phyloP scores from a whole-genome alignment of 371 early-diverging fungal genomes.

The Coemansia sp. region DNA sequence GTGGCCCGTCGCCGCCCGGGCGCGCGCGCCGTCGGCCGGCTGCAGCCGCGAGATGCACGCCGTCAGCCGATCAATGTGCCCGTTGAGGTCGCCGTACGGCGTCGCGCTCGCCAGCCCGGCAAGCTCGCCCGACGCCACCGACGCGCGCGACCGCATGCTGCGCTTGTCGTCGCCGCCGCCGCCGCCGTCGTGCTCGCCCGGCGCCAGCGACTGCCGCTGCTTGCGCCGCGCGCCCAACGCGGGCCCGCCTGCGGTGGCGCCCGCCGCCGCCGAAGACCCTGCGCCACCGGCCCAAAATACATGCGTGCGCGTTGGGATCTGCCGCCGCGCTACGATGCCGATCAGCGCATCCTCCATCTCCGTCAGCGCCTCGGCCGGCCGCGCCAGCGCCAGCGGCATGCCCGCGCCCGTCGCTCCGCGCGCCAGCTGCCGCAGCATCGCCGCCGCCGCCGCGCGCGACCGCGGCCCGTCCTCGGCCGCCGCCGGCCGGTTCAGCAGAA shows the following conservation, averaged over 20 bases:
- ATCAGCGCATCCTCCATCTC: constrained; percentile 37
- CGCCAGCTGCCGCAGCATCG: constrained; percentile 31
- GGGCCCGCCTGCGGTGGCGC: constrained; percentile 33
- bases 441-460: constrained; percentile 36
- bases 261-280: constrained; percentile 26
- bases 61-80: constrained; percentile 45
- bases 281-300: constrained; percentile 33
- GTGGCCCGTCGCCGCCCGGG: constrained; percentile 5
- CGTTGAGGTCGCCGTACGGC: constrained; percentile 39
- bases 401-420: not conserved
- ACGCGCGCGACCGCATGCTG: constrained; percentile 37
- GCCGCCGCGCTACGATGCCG: constrained; percentile 35
- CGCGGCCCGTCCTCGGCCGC: constrained; percentile 12
- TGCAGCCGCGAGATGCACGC: constrained; percentile 44
- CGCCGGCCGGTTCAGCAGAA: constrained; percentile 21
- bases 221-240: constrained; percentile 14
- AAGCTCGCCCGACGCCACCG: constrained; percentile 27
- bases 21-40: constrained; percentile 1
- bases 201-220: constrained; percentile 38
- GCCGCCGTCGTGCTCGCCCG: constrained; percentile 24
- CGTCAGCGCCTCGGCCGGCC: constrained; percentile 28
- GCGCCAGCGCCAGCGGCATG: constrained; percentile 36
- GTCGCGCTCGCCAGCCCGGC: constrained; percentile 14
- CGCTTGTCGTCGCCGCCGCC: constrained; percentile 35
- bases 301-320: constrained; percentile 39